Percentiles rank a stretch among this genome's conserved stretches.
Evolutionary conservation across 2,329 filamentous ascomycete species (phyloP).

Genomic region (Aspergillus fumigatiaffinis): DNA sequence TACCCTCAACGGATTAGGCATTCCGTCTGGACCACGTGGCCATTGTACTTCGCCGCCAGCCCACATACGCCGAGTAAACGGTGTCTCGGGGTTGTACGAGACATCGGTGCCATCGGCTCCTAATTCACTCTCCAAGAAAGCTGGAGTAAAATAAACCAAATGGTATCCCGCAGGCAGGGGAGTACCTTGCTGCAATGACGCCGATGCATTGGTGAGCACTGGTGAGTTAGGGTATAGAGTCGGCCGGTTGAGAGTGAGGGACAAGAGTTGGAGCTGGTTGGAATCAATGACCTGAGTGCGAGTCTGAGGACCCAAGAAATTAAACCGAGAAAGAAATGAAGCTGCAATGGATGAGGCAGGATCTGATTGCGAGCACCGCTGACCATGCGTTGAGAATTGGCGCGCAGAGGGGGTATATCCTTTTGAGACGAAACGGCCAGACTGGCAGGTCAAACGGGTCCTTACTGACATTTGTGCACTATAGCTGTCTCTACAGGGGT

Average conservation of each 20-base stretch:
- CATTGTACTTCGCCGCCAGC: constrained; percentile 59
- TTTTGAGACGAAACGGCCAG: not conserved
- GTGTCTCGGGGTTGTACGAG: constrained; percentile 56
- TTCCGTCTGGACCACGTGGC: constrained; percentile 31
- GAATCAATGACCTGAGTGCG: constrained; percentile 55
- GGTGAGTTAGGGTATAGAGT: constrained; percentile 38
- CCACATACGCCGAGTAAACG: constrained; percentile 66
- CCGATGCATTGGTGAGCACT: constrained; percentile 35
- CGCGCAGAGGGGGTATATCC: not conserved
- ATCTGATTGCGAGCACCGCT: constrained; percentile 12
- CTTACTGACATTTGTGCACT: not conserved
- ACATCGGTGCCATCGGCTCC: constrained; percentile 59
- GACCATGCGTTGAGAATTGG: constrained; percentile 11
- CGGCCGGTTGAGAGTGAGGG: constrained; percentile 54
- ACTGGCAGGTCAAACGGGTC: not conserved
- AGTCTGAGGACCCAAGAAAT: constrained; percentile 39
- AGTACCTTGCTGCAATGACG: constrained; percentile 42
- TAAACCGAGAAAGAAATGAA: constrained; percentile 41
- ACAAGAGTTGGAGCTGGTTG: constrained; percentile 61
- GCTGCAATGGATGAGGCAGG: constrained; percentile 33
- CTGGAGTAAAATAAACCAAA: constrained; percentile 61
- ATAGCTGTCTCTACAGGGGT: not conserved
- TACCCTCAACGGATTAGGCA: constrained; percentile 45
- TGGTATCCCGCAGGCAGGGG: constrained; percentile 59
- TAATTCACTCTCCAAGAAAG: constrained; percentile 51